Base-by-base conservation (phyloP, 306 rosid species). In the Castanea sativa region DNA sequence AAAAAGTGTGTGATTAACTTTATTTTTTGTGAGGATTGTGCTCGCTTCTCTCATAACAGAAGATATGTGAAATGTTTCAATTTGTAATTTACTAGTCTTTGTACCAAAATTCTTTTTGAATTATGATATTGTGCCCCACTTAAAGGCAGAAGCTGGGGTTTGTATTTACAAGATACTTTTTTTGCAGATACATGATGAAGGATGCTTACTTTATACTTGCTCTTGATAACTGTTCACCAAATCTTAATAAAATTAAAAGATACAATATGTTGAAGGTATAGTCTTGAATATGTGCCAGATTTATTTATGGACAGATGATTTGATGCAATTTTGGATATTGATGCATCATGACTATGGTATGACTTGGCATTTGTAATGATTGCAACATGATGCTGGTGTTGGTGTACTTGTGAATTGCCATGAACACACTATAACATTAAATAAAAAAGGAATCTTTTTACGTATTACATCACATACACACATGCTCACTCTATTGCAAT, bases 271-370 rank as follows among this genome's bases (percentile, higher is more conserved):
- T 41, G 30, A 79, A 74, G 79, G 73, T 82, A 83, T 72, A 41
- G 57, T 71, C 33, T 76, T 70, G 81, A 23, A 74, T 79, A 73
- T 81, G 49, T 55, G 55, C 68, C 68, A 27, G 27, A 80, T 75
- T 68, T 79, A 78, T 80, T 72, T 25, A 74, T 82, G 8, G 80
- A 75, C 77, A 80, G 79, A 70, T 21, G 25, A 56, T 84, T 73
- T 87, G 79, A 67, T 58, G 78, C 81, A 74, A 79, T 74, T 83
- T 73, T 71, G 84, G 67, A 73, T 77, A 84, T 84, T 79, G 88
- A 74, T 86, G 77, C 87, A 55, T 84, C 74, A 49, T 65, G 61
- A 83, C 77, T 57, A 82, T 74, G 86, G 81, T 84, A 78, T 80
- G 83, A 67, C 33, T 64, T 82, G 64, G 75, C 68, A 79, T 55